Evolutionary conservation across 2,329 filamentous ascomycete species (phyloP).

Genomic region (Beauveria sp.): DNA sequence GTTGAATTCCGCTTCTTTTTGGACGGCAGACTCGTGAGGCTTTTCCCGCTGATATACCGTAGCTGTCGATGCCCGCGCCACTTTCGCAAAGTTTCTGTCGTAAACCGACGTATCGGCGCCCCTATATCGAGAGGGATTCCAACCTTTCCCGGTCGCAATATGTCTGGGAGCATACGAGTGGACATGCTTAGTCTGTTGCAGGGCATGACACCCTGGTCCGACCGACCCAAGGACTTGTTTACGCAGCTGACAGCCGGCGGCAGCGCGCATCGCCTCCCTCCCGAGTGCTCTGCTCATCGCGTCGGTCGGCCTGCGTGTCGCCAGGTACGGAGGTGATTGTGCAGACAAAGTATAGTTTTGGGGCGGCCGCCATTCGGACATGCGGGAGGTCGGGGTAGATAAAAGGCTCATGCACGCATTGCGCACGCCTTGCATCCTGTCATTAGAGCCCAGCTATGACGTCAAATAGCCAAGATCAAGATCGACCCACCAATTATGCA

Average conservation of each 20-base stretch:
- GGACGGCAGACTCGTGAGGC: background rate
- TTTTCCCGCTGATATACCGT: conserved; percentile 1
- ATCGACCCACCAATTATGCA: conserved; percentile 7
- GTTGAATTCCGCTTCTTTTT: background rate
- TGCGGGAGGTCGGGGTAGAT: background rate
- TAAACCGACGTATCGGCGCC: background rate
- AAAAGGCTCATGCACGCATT: conserved; percentile 3
- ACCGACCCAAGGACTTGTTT: background rate
- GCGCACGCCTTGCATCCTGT: background rate
- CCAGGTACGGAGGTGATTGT: background rate
- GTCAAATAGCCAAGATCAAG: conserved; percentile 8
- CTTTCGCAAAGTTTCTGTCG: background rate
- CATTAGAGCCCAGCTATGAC: conserved; percentile 3
- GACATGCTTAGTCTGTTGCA: background rate
- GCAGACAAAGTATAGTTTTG: background rate
- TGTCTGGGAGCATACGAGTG: background rate
- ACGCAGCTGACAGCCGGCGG: background rate
- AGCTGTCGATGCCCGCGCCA: conserved; percentile 5
- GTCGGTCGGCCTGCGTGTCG: background rate
- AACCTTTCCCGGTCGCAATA: background rate
- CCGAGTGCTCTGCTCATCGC: conserved; percentile 1
- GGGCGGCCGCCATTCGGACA: background rate
- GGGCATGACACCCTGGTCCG: background rate
- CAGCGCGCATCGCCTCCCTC: conserved; percentile 7
- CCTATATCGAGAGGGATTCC: background rate